Evolutionary conservation across 306 rosid genomes (phyloP).

Genomic region (Cyclanthera cordifolia): DNA sequence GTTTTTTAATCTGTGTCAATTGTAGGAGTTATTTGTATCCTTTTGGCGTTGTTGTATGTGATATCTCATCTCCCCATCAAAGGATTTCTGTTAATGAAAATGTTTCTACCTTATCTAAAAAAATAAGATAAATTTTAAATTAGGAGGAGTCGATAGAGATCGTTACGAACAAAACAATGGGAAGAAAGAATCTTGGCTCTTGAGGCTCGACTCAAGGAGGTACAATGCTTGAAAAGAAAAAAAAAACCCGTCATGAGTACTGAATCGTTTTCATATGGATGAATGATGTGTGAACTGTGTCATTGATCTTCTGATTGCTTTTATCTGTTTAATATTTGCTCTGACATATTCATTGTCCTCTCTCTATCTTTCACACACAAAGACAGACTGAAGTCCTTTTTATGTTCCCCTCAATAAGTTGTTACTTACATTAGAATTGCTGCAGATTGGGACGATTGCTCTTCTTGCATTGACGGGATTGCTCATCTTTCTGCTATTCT

Average conservation of each 20-base stretch:
- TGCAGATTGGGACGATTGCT: constrained; percentile 66
- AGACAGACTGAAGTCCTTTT: neutral
- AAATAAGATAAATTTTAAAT: neutral
- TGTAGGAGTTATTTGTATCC: neutral
- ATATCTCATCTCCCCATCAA: neutral
- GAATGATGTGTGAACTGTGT: too few relatives aligned
- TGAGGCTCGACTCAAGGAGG: neutral
- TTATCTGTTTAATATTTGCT: neutral
- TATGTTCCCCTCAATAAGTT: neutral
- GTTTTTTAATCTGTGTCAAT: neutral
- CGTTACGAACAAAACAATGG: neutral
- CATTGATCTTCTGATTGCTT: too few relatives aligned
- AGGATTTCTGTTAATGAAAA: neutral
- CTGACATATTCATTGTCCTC: neutral
- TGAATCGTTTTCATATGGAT: too few relatives aligned
- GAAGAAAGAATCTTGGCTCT: neutral
- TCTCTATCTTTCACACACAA: neutral
- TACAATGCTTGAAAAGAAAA: neutral
- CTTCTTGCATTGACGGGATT: constrained; percentile 61
- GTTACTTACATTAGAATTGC: constrained; percentile 9
- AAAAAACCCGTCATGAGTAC: too few relatives aligned
- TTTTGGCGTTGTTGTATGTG: neutral
- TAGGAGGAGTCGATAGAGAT: neutral
- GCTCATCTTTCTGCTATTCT: constrained; percentile 74
- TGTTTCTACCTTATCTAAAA: neutral